Evolutionary conservation across 257 asterid species (phyloP).

Genomic region (Fraxinus cuspidata): DNA sequence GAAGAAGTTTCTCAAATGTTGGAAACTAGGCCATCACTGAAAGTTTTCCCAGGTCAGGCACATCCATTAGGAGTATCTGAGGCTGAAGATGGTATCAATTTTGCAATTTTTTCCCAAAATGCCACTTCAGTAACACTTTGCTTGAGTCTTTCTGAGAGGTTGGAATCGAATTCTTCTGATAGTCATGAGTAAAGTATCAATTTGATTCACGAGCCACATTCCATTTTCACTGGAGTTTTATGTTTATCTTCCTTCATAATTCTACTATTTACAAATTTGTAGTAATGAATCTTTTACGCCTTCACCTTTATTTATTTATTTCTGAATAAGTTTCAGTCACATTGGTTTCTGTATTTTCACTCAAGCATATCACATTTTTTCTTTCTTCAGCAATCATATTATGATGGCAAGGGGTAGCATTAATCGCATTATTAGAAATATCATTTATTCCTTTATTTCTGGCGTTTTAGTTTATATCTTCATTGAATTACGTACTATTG

Average conservation of each 20-base stretch:
- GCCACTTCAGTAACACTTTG: constrained; percentile 85
- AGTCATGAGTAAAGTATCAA: constrained; percentile 13
- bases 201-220: constrained; percentile 8
- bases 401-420: constrained; percentile 14
- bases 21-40: constrained; percentile 39
- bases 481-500: neutral
- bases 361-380: neutral
- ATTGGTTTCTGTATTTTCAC: constrained; percentile 11
- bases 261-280: neutral
- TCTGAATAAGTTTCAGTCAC: constrained; percentile 5
- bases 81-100: constrained; percentile 77
- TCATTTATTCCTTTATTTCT: constrained; percentile 1
- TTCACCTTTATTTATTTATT: no score
- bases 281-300: constrained; percentile 4
- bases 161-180: constrained; percentile 26
- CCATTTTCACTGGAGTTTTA: neutral
- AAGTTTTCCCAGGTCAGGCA: constrained; percentile 75
- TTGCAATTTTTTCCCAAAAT: constrained; percentile 88
- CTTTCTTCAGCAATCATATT: constrained; percentile 7
- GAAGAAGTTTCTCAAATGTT: constrained; percentile 52
- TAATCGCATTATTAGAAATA: neutral
- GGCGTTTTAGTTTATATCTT: neutral
- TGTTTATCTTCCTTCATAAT: neutral
- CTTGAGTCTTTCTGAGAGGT: constrained; percentile 72
- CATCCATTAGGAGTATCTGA: constrained; percentile 87